Conservation (phyloP, 768 basidiomycete species). For the Daedaleopsis sinensis region DNA sequence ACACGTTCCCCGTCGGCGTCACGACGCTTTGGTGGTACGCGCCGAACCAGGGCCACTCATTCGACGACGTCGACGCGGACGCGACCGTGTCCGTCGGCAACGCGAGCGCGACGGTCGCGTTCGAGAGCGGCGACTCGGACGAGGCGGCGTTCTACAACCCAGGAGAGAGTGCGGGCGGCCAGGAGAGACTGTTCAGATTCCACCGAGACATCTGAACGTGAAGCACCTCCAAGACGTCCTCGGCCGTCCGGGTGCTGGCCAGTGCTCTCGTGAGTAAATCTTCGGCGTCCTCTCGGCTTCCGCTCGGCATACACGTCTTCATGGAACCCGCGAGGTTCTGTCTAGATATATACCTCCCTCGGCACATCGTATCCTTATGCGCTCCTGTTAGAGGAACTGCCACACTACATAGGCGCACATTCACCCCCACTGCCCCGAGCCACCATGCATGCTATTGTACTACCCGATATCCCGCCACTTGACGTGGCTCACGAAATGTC, state of each 20-base stretch:
- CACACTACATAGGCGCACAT: background rate
- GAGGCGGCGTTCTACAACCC: background rate
- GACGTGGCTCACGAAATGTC: background rate
- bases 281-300: background rate
- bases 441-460: too few relatives aligned
- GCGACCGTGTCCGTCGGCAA: background rate
- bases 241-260: background rate
- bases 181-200: constrained; percentile 1
- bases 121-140: background rate
- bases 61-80: background rate
- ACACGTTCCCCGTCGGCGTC: constrained; percentile 80
- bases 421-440: too few relatives aligned
- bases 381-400: background rate
- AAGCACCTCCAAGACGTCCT: background rate
- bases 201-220: background rate
- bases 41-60: constrained; percentile 12
- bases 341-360: background rate
- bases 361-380: background rate
- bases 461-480: background rate
- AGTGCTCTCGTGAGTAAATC: background rate
- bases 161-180: background rate
- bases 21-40: constrained; percentile 58
- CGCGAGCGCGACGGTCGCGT: background rate
- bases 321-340: background rate
- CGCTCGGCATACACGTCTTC: too few relatives aligned